Conservation (phyloP, 306 rosid genomes). For the Fagus crenata region DNA sequence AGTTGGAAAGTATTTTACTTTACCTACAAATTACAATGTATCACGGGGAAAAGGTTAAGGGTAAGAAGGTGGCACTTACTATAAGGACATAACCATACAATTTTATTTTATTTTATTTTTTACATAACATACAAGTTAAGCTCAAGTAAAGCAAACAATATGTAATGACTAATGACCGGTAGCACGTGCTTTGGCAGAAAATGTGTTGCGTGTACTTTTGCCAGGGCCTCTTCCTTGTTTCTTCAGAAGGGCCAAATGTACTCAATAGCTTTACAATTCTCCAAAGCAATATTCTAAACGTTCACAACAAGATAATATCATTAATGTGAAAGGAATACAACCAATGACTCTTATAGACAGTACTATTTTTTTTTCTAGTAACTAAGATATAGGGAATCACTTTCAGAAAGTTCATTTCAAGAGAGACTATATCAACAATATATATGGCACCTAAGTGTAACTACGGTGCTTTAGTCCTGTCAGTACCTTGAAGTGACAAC, state of each 20-base stretch:
- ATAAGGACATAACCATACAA: no score
- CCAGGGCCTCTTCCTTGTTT: conserved; percentile 6
- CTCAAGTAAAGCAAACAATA: not conserved
- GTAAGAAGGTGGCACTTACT: not conserved
- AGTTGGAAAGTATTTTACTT: not conserved
- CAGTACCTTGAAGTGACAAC: no score
- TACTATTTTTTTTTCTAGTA: no score
- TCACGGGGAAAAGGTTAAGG: not conserved
- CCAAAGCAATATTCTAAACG: conserved; percentile 2
- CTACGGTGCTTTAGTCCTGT: no score
- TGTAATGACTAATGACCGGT: not conserved
- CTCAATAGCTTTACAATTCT: not conserved
- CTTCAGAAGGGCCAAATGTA: conserved; percentile 11
- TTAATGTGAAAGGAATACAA: conserved; percentile 15
- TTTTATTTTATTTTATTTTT: no score
- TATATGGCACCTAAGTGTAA: no score
- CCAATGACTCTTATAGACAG: not conserved
- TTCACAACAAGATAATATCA: not conserved
- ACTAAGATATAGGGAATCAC: no score
- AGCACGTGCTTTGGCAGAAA: conserved; percentile 18
- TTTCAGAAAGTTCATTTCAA: not conserved
- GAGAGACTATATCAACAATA: not conserved
- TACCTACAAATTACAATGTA: not conserved
- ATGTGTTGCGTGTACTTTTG: conserved; percentile 3
- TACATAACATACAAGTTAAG: no score